phyloP scores from a whole-genome alignment of 2,329 filamentous ascomycete genomes.

The Aspergillus jensenii region DNA sequence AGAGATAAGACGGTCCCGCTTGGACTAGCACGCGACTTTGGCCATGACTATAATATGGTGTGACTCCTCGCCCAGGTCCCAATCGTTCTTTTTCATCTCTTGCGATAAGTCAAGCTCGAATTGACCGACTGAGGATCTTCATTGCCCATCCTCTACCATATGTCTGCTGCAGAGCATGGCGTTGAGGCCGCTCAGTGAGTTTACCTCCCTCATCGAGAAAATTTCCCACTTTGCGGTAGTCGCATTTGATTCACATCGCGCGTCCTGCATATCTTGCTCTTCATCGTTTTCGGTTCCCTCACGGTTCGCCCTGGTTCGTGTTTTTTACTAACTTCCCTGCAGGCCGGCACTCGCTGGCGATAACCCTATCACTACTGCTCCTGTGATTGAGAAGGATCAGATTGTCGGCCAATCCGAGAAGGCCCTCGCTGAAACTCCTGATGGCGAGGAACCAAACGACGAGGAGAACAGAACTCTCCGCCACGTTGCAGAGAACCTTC shows the following conservation, averaged over 20 bases:
- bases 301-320: neutral
- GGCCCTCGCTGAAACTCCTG: slow-evolving; percentile 33
- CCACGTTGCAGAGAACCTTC: slow-evolving; percentile 56
- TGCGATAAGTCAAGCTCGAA: slow-evolving; percentile 6
- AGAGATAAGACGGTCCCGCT: slow-evolving; percentile 75
- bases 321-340: neutral
- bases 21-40: slow-evolving; percentile 54
- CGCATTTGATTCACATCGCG: neutral
- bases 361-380: slow-evolving; percentile 14
- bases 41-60: slow-evolving; percentile 30
- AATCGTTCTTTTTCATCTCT: slow-evolving; percentile 10
- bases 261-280: neutral
- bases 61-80: slow-evolving; percentile 16
- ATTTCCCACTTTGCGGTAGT: neutral
- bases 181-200: slow-evolving; percentile 30
- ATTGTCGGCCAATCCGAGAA: slow-evolving; percentile 32
- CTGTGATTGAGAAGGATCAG: slow-evolving; percentile 25
- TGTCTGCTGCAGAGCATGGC: slow-evolving; percentile 29
- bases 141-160: slow-evolving; percentile 15
- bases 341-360: slow-evolving; percentile 21
- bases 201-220: neutral
- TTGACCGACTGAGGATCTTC: slow-evolving; percentile 5
- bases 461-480: slow-evolving; percentile 53
- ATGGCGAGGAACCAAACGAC: slow-evolving; percentile 55
- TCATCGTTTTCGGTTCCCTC: neutral